Percentiles rank a stretch among this genome's conserved stretches.
phyloP scores from a whole-genome alignment of 2,329 filamentous ascomycete species.

The Penicillium concentricum region DNA sequence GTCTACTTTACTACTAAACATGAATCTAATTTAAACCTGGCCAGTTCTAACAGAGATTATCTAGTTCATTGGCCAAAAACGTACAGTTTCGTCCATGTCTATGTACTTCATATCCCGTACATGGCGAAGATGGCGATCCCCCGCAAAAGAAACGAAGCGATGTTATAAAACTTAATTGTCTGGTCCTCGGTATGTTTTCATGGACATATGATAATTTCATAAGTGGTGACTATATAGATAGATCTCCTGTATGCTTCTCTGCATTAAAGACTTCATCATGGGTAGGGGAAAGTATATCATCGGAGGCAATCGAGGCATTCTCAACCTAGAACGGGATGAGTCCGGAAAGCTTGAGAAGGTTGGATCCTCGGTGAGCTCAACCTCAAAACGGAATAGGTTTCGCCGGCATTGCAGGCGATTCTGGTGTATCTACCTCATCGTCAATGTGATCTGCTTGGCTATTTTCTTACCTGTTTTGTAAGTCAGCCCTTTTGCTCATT shows the following conservation, averaged over 20 bases:
- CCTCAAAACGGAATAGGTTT: conserved; percentile 32
- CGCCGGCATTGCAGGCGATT: conserved; percentile 46
- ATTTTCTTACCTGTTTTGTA: conserved; percentile 51
- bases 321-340: conserved; percentile 8
- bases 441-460: conserved; percentile 42
- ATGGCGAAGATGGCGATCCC: not conserved
- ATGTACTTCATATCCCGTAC: not conserved
- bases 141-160: not conserved
- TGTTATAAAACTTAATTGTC: not conserved
- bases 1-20: not conserved
- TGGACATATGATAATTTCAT: conserved; percentile 1
- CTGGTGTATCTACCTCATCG: conserved; percentile 48
- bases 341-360: conserved; percentile 11
- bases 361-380: conserved; percentile 11
- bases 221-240: not conserved
- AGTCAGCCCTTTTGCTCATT: conserved; percentile 19
- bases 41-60: not conserved
- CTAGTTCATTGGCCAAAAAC: not conserved
- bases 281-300: conserved; percentile 12
- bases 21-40: not conserved
- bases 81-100: not conserved
- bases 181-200: not conserved
- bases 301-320: conserved; percentile 14
- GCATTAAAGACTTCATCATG: not conserved
- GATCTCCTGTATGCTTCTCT: not conserved